Base-by-base conservation (phyloP, 148 eudicot genomes). In the Rheum nobile region DNA sequence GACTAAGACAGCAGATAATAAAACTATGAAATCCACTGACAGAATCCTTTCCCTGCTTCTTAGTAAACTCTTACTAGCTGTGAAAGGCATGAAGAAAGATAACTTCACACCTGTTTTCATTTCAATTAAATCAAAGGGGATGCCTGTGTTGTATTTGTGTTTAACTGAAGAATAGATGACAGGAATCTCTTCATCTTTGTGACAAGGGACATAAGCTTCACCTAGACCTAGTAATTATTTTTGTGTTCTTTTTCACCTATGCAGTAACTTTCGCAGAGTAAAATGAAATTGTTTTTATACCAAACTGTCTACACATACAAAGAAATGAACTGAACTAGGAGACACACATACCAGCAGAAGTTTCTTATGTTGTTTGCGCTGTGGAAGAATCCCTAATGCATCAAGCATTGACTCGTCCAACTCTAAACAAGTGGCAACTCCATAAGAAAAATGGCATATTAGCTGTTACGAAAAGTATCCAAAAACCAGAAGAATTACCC, bases 331-430 rank as follows among this genome's bases (percentile, higher is more conserved):
- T 65, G 22, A 17, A 65, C 4, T 32, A 65, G 70, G 38, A 16
- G 39, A 4, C 39, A 38, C 44, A 78, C 86, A 79, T 87, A 95
- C 98, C 96, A 95, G 84, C 76, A 95, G 85, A 54, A 88, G 90
- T 76, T 95, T 95, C 85, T 91, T 95, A 84, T 95, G 94, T 63
- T 95, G 91, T 79, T 90, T 90, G 74, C 96, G 89, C 32, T 90
- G 93, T 37, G 97, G 98, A 75, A 95, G 97, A 83, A 91, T 90
- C 67, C 98, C 97, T 74, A 95, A 84, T 71, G 96, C 98, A 80
- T 95, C 98, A 73, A 95, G 80, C 90, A 90, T 91, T 80, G 97
- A 88, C 84, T 95, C 98, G 22, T 95, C 94, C 80, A 95, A 84
- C 82, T 95, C 98, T 95, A 85, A 78, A 76, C 44, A 46, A 54